Conservation (phyloP, 345 rosid species). For the Brassica rapa region DNA sequence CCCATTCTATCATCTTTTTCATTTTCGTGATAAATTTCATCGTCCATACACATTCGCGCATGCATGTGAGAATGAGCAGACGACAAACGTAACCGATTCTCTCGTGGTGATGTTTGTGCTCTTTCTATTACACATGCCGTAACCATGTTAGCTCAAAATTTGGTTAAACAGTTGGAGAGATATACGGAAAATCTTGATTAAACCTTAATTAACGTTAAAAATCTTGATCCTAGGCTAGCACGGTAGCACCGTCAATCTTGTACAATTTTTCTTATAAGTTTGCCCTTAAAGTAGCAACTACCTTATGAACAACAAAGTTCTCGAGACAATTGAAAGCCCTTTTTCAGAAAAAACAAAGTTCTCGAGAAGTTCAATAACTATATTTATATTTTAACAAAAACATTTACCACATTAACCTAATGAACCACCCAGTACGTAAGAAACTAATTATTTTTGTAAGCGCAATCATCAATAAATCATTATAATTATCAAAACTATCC, state of each 20-base stretch:
- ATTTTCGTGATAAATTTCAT: constrained; percentile 11
- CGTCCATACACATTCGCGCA: constrained; percentile 5
- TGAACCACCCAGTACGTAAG: neutral
- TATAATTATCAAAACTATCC: neutral
- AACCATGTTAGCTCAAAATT: constrained; percentile 12
- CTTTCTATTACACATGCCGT: constrained; percentile 16
- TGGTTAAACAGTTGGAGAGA: constrained; percentile 10
- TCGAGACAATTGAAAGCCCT: too few relatives aligned
- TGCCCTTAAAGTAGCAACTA: too few relatives aligned
- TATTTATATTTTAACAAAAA: too few relatives aligned
- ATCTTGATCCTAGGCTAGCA: neutral
- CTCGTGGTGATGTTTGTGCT: constrained; percentile 26
- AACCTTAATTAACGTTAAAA: constrained; percentile 3
- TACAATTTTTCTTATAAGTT: too few relatives aligned
- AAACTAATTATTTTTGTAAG: neutral
- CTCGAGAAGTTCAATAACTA: neutral
- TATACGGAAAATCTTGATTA: neutral
- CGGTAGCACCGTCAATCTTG: neutral
- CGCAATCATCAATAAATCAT: neutral
- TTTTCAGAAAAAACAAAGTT: neutral
- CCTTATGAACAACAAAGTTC: too few relatives aligned
- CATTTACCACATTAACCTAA: too few relatives aligned
- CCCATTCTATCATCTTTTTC: constrained; percentile 29
- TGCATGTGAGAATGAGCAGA: constrained; percentile 19
- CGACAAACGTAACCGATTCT: constrained; percentile 12